Evolutionary conservation across 495 filamentous ascomycete species (phyloP).

Genomic region (Bryoglossum gracile): DNA sequence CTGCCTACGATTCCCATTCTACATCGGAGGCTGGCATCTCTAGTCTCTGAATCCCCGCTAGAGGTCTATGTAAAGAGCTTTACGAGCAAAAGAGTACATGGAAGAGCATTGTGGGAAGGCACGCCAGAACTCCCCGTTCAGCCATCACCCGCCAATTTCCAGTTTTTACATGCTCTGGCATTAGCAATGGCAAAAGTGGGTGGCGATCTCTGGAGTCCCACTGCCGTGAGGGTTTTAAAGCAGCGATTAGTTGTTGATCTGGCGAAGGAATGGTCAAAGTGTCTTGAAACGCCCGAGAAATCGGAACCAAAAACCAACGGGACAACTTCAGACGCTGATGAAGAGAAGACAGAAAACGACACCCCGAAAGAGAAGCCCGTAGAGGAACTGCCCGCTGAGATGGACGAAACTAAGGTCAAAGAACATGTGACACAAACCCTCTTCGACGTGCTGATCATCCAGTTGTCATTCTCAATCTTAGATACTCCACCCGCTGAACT

Average conservation of each 20-base stretch:
- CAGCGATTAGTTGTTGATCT: slow-evolving; percentile 39
- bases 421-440: slow-evolving; percentile 59
- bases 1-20: slow-evolving; percentile 45
- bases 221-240: slow-evolving; percentile 60
- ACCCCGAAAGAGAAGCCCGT: background rate
- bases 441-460: slow-evolving; percentile 69
- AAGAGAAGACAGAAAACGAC: slow-evolving; percentile 1
- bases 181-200: slow-evolving; percentile 62
- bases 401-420: slow-evolving; percentile 5
- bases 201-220: slow-evolving; percentile 75
- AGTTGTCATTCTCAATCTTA: slow-evolving; percentile 30
- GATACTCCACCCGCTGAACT: slow-evolving; percentile 29
- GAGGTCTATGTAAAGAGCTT: slow-evolving; percentile 34
- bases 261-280: slow-evolving; percentile 33
- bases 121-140: slow-evolving; percentile 69
- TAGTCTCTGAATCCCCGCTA: slow-evolving; percentile 31
- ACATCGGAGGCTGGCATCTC: slow-evolving; percentile 45
- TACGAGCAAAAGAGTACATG: slow-evolving; percentile 34
- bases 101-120: slow-evolving; percentile 69
- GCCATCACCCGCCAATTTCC: slow-evolving; percentile 70
- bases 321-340: slow-evolving; percentile 21
- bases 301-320: slow-evolving; percentile 23
- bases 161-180: slow-evolving; percentile 59
- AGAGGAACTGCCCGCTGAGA: slow-evolving; percentile 3
- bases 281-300: slow-evolving; percentile 24